Percentiles rank a stretch among this genome's conserved stretches.
These are phyloP conservation scores for Colletotrichum costaricense DNA, from an alignment of 2,329 filamentous ascomycete species.

Conservation along the genomic window DNA sequence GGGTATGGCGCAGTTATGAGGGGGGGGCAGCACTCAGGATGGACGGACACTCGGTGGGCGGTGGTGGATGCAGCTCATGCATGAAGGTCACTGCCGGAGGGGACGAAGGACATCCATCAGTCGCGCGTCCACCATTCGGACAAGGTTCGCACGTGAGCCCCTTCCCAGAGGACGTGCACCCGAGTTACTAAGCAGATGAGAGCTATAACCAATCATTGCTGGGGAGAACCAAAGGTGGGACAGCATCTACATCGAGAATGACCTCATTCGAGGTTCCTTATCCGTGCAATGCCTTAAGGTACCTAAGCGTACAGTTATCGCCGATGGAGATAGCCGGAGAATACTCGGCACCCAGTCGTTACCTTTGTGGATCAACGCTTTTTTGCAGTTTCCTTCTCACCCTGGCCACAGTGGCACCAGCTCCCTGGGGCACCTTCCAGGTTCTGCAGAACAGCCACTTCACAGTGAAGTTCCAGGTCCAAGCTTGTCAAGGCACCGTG, in stretches of 20 bases:
- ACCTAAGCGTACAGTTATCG: not conserved
- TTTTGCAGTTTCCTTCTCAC: not conserved
- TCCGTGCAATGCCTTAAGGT: not conserved
- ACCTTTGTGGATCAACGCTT: not conserved
- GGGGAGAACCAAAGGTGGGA: not conserved
- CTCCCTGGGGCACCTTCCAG: not conserved
- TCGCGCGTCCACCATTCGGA: not conserved
- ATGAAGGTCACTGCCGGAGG: conserved; percentile 20
- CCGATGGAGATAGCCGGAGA: not conserved
- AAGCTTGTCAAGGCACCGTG: not conserved
- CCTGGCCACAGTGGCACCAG: not conserved
- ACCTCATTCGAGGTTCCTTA: conserved; percentile 13
- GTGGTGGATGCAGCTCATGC: conserved; percentile 3
- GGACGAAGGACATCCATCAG: not conserved
- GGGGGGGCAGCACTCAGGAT: not conserved
- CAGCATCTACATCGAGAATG: conserved; percentile 4
- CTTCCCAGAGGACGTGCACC: not conserved
- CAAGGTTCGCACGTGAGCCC: conserved; percentile 36
- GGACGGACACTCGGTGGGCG: not conserved
- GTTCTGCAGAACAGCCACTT: not conserved
- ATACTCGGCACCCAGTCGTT: conserved; percentile 11
- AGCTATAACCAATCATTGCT: conserved; percentile 3
- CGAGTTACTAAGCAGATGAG: conserved; percentile 1
- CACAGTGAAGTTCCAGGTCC: not conserved
- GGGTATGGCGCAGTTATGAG: conserved; percentile 21